Conservation (phyloP, 1,139 yeast genomes). For the Candida gigantensis region DNA sequence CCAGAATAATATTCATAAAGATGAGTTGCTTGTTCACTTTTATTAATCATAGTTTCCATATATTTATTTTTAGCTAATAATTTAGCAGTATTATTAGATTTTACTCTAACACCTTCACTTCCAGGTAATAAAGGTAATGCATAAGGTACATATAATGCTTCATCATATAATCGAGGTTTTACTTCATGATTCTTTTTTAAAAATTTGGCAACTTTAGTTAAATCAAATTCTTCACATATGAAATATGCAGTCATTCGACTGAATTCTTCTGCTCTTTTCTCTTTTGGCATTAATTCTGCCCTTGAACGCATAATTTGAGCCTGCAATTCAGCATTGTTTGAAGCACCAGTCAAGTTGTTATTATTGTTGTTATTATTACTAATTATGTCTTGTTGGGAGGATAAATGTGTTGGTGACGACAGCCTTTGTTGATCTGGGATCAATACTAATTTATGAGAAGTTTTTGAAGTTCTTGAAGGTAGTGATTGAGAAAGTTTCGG, state of each 20-base stretch:
- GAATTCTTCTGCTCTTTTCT: conserved; percentile 64
- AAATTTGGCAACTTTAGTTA: conserved; percentile 64
- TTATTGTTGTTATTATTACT: not conserved
- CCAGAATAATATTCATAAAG: conserved; percentile 91
- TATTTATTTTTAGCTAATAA: conserved; percentile 58
- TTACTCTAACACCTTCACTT: conserved; percentile 77
- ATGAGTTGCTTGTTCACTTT: conserved; percentile 83
- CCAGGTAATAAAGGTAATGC: conserved; percentile 88
- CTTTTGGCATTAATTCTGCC: conserved; percentile 72
- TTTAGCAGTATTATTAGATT: conserved; percentile 73
- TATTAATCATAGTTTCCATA: conserved; percentile 78
- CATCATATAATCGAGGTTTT: conserved; percentile 84
- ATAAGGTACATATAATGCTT: conserved; percentile 87
- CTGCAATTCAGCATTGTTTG: conserved; percentile 27
- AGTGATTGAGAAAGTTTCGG: conserved; percentile 66
- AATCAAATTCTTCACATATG: conserved; percentile 77
- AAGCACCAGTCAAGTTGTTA: not conserved
- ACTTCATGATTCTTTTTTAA: conserved; percentile 73
- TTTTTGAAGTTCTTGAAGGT: conserved; percentile 85
- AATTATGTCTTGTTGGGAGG: not conserved
- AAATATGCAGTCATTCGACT: conserved; percentile 90
- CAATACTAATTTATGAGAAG: conserved; percentile 80
- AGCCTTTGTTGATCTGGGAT: conserved; percentile 67
- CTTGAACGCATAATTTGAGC: conserved; percentile 51
- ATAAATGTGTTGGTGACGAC: conserved; percentile 19